phyloP scores from a whole-genome alignment of 2,329 filamentous ascomycete species.

The Curvularia hawaiiensis region DNA sequence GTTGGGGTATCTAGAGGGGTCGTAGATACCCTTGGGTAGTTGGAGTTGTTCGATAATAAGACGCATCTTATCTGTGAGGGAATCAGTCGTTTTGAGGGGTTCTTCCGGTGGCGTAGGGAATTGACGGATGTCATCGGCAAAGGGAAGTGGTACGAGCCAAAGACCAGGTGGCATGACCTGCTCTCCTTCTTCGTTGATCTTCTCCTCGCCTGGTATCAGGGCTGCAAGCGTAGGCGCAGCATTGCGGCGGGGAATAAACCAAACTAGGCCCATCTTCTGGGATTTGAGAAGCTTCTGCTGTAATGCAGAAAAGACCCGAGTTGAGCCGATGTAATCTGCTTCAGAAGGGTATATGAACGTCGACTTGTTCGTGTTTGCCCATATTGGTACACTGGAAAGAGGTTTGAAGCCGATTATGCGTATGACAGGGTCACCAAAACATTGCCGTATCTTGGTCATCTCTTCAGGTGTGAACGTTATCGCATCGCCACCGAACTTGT shows the following conservation, averaged over 20 bases:
- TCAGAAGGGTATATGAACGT: constrained; percentile 95
- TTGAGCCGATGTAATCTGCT: constrained; percentile 86
- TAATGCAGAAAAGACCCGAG: constrained; percentile 87
- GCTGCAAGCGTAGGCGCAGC: constrained; percentile 80
- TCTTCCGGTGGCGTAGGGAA: constrained; percentile 66
- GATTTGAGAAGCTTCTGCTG: constrained; percentile 83
- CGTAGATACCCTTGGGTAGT: constrained; percentile 82
- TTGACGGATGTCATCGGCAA: constrained; percentile 83
- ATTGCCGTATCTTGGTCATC: constrained; percentile 71
- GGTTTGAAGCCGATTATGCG: constrained; percentile 95
- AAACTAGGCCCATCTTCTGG: constrained; percentile 83
- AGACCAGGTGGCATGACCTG: constrained; percentile 80
- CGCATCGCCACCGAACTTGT: constrained; percentile 92
- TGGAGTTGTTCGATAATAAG: constrained; percentile 83
- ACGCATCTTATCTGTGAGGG: constrained; percentile 81
- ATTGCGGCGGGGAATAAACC: constrained; percentile 85
- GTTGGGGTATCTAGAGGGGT: constrained; percentile 88
- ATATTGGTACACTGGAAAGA: constrained; percentile 72
- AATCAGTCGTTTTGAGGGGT: constrained; percentile 58
- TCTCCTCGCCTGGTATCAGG: constrained; percentile 75
- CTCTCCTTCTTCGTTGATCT: constrained; percentile 65
- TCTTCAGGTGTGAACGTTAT: constrained; percentile 87
- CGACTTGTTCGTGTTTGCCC: constrained; percentile 85
- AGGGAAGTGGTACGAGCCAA: constrained; percentile 88
- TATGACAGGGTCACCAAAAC: constrained; percentile 80